Base-by-base conservation (phyloP, 2,329 filamentous ascomycete species). In the Hypoxylon sp. region DNA sequence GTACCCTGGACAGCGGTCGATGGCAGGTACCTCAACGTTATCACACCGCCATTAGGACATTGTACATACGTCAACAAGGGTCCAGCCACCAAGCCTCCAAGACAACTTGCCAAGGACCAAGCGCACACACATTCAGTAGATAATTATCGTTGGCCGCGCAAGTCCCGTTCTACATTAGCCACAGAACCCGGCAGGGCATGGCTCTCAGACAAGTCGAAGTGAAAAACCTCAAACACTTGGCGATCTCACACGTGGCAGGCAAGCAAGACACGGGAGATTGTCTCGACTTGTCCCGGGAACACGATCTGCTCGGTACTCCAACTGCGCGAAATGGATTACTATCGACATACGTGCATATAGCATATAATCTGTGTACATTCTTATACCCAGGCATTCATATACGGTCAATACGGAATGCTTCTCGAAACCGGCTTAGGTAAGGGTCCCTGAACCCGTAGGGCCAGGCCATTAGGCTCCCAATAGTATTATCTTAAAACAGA, bases 231-330 rank as follows among this genome's bases (percentile, higher is more conserved):
- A 41, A 58, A 52, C 41, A 59, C 64, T 65, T 63, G 64, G 67
- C 64, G 64, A 69, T 69, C 67, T 62, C 67, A 67, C 67, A 69
- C 67, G 67, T 69, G 67, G 64, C 67, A 34, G 52, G 50, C 64
- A 67, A 67, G 67, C 58, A 67, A 62, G 60, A 62, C 60, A 51
- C 63, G 67, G 63, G 56, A 69, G 56, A 64, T 69, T 69, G 17
- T 64, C 57, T 69, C 23, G 36, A 69, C 45, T 28, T 41, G 63
- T 53, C 50, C 66, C 66, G 59, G 55, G 51, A 63, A 63, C 53
- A 56, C 62, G 53, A 68, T 41, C 57, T 25, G 32, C 57, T 49
- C 62, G 62, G 66, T 69, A 69, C 62, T 57, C 45, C 51, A 36
- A 63, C 57, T 70, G 67, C 64, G 67, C 60, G 67, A 60, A 67